A percentile compares a stretch with the other conserved stretches of the same genome.
These are phyloP conservation scores for Xylaria acuta DNA, from an alignment of 495 filamentous ascomycete genomes.

Conservation along the genomic window DNA sequence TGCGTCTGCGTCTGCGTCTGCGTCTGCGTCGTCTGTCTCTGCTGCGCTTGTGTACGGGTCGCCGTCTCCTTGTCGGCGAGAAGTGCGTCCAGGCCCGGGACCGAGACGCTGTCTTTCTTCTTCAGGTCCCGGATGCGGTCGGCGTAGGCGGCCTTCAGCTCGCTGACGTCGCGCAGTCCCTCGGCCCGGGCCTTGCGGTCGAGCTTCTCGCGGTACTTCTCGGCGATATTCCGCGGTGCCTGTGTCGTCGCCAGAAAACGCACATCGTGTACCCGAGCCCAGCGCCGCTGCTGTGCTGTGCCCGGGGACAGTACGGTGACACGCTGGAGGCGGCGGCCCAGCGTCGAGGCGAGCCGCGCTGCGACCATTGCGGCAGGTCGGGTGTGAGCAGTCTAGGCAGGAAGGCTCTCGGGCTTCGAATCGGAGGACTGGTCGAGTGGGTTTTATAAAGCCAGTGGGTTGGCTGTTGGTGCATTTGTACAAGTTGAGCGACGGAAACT, in stretches of 20 bases:
- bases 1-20: not conserved
- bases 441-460: not conserved
- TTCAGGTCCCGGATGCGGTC: slow-evolving; percentile 76
- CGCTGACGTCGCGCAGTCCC: slow-evolving; percentile 73
- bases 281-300: slow-evolving; percentile 68
- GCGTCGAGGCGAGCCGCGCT: slow-evolving; percentile 29
- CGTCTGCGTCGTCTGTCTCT: too few species aligned
- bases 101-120: slow-evolving; percentile 55
- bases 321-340: slow-evolving; percentile 23
- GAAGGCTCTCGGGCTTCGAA: not conserved
- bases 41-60: not conserved
- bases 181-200: slow-evolving; percentile 80
- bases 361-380: slow-evolving; percentile 39
- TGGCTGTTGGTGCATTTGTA: not conserved
- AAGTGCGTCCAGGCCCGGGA: slow-evolving; percentile 57
- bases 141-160: slow-evolving; percentile 80
- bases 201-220: slow-evolving; percentile 89
- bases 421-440: not conserved
- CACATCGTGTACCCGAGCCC: slow-evolving; percentile 91
- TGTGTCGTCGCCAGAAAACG: slow-evolving; percentile 76
- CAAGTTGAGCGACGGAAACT: not conserved
- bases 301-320: slow-evolving; percentile 38
- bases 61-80: slow-evolving; percentile 33
- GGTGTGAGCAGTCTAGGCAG: not conserved
- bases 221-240: slow-evolving; percentile 67